Evolutionary conservation across 2,329 filamentous ascomycete genomes (phyloP).

Genomic region (Cladophialophora chaetospira): DNA sequence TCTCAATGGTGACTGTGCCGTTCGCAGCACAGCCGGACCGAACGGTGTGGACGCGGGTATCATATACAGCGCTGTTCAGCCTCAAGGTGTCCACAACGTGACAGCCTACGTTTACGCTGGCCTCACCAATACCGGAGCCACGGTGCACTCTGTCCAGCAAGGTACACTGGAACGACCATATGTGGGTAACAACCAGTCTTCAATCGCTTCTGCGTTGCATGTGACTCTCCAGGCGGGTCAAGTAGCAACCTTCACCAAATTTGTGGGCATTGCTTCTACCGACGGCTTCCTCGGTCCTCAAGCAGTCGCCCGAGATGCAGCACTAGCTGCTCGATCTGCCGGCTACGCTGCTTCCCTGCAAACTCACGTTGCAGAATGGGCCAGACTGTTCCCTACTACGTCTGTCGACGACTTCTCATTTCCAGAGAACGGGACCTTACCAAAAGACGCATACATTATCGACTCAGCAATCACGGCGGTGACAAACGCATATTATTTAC

Average conservation of each 20-base stretch:
- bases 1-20: constrained; percentile 68
- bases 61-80: constrained; percentile 68
- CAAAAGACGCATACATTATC: constrained; percentile 57
- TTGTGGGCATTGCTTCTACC: constrained; percentile 66
- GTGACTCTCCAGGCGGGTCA: constrained; percentile 57
- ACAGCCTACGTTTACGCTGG: constrained; percentile 61
- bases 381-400: constrained; percentile 59
- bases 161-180: constrained; percentile 46
- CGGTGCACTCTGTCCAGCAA: constrained; percentile 45
- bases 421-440: constrained; percentile 59
- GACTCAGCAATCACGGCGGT: constrained; percentile 55
- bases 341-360: constrained; percentile 60
- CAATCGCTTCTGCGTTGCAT: constrained; percentile 63
- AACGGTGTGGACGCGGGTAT: constrained; percentile 58
- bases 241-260: constrained; percentile 64
- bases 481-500: constrained; percentile 50
- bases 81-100: constrained; percentile 62
- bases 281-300: constrained; percentile 66
- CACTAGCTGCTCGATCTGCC: constrained; percentile 49
- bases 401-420: constrained; percentile 65
- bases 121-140: constrained; percentile 45
- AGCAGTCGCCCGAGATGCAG: constrained; percentile 58
- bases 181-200: constrained; percentile 61
- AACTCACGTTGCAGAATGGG: constrained; percentile 65
- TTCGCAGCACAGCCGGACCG: constrained; percentile 60